Conservation (phyloP, 164 flowering plant genomes). For the Nelumbo lutea region DNA sequence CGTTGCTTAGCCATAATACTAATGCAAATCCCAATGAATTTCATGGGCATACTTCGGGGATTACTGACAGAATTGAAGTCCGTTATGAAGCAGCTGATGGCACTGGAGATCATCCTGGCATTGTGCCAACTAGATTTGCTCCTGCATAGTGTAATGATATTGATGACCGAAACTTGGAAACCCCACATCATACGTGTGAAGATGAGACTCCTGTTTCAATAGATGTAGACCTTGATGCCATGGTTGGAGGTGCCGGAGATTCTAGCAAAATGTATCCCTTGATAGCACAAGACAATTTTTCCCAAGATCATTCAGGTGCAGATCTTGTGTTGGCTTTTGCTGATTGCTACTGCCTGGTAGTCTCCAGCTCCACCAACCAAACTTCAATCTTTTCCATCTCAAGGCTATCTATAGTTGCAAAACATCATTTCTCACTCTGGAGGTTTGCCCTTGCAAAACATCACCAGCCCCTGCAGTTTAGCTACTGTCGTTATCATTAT, state of each 20-base stretch:
- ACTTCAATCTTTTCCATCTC: neutral
- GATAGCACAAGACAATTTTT: too few species aligned
- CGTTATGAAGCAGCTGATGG: neutral
- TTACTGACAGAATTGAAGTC: neutral
- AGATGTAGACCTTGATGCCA: too few species aligned
- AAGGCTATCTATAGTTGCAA: neutral
- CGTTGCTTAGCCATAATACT: neutral
- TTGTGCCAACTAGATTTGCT: neutral
- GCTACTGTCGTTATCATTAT: too few species aligned
- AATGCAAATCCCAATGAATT: neutral
- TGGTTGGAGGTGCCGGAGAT: too few species aligned
- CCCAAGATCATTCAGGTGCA: too few species aligned
- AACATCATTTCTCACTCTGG: neutral
- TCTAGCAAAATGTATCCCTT: too few species aligned
- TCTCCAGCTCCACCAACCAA: neutral
- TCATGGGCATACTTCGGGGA: constrained; percentile 3
- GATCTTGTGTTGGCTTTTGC: too few species aligned
- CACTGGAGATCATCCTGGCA: constrained; percentile 4
- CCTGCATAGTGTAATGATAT: neutral
- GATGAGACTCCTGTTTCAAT: constrained; percentile 8
- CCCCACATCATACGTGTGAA: constrained; percentile 2
- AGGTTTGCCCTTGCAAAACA: neutral
- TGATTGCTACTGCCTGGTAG: neutral
- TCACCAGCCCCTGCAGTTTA: neutral
- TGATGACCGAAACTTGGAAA: neutral